phyloP scores from a whole-genome alignment of 345 rosid genomes.

The Zanthoxylum bungeanum region DNA sequence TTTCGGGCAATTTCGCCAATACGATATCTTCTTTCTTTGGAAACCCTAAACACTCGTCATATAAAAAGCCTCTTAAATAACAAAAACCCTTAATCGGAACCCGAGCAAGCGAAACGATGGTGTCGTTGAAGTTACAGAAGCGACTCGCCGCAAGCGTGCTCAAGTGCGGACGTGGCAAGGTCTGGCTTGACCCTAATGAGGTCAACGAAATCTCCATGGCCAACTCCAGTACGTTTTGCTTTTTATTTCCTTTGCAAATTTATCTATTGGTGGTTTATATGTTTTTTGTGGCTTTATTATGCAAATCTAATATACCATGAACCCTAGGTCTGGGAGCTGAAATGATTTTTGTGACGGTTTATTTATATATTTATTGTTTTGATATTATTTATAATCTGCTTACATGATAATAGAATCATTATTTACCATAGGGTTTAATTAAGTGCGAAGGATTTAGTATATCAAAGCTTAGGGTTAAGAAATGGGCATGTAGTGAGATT shows the following conservation, averaged over 20 bases:
- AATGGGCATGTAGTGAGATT: background rate
- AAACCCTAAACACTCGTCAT: too few species aligned
- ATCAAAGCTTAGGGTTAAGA: background rate
- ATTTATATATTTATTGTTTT: too few species aligned
- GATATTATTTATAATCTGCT: too few species aligned
- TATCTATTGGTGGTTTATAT: background rate
- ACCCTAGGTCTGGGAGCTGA: background rate
- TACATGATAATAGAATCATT: too few species aligned
- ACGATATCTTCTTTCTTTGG: too few species aligned
- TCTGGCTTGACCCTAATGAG: constrained; percentile 77
- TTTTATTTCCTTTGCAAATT: too few species aligned
- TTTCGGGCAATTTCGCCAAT: too few species aligned
- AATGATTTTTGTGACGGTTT: background rate
- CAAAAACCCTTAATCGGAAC: constrained; percentile 16
- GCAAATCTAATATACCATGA: background rate
- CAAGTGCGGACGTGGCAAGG: constrained; percentile 59
- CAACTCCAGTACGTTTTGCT: constrained; percentile 47
- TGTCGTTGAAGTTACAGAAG: constrained; percentile 62
- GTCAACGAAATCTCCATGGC: constrained; percentile 67
- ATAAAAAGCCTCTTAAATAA: background rate
- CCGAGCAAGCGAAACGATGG: constrained; percentile 36
- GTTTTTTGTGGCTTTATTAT: background rate
- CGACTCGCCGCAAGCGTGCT: constrained; percentile 65
- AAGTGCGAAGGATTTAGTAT: too few species aligned
- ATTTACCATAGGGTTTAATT: too few species aligned